Evolutionary conservation across 2,329 filamentous ascomycete genomes (phyloP).

Genomic region (Phaeophleospora eucalypticola): DNA sequence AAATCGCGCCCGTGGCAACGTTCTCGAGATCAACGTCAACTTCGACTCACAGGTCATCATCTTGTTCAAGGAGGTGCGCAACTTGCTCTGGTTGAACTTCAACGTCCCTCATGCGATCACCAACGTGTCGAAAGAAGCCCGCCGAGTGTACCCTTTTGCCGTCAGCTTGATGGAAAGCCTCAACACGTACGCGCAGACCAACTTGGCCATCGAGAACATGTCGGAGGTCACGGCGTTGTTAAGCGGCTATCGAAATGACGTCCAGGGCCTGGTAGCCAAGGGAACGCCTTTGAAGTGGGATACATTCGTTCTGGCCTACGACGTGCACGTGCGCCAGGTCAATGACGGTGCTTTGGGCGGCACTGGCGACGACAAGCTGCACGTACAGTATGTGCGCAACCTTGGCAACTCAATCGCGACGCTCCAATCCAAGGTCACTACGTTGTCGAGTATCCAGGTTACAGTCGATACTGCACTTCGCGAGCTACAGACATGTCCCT

Average conservation of each 20-base stretch:
- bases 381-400: slow-evolving; percentile 93
- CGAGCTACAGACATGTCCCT: slow-evolving; percentile 80
- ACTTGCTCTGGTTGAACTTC: slow-evolving; percentile 91
- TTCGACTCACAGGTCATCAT: slow-evolving; percentile 97
- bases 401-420: slow-evolving; percentile 84
- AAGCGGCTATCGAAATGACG: slow-evolving; percentile 87
- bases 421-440: slow-evolving; percentile 80
- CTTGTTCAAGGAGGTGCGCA: slow-evolving; percentile 96
- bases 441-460: slow-evolving; percentile 73
- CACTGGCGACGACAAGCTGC: slow-evolving; percentile 41
- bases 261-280: slow-evolving; percentile 76
- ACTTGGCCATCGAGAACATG: slow-evolving; percentile 79
- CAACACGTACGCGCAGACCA: slow-evolving; percentile 85
- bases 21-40: slow-evolving; percentile 84
- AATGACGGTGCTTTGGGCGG: slow-evolving; percentile 27
- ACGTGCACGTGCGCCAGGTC: slow-evolving; percentile 72
- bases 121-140: slow-evolving; percentile 97
- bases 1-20: slow-evolving; percentile 85
- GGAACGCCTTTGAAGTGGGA: slow-evolving; percentile 93
- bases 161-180: slow-evolving; percentile 98
- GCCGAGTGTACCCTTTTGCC: slow-evolving; percentile 94
- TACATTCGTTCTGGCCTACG: slow-evolving; percentile 95
- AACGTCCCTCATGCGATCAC: slow-evolving; percentile 90
- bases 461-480: slow-evolving; percentile 75
- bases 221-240: slow-evolving; percentile 81